phyloP scores from a whole-genome alignment of 192 early-diverging fungal species.

The Neocallimastix lanati region DNA sequence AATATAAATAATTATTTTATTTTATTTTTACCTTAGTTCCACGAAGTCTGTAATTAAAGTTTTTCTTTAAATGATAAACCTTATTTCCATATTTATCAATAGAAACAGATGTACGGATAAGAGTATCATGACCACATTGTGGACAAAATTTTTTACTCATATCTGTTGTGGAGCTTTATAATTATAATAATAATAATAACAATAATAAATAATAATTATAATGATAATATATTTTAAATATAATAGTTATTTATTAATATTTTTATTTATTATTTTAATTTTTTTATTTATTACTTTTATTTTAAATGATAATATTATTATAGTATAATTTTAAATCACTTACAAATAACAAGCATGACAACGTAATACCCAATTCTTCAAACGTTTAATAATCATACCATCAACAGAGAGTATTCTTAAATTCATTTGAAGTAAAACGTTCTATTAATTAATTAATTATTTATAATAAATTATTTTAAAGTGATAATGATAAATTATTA shows the following conservation, averaged over 20 bases:
- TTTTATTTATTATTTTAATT: too few relatives aligned
- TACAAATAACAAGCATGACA: conserved; percentile 87
- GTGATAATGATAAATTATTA: too few relatives aligned
- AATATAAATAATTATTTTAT: too few relatives aligned
- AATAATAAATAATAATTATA: too few relatives aligned
- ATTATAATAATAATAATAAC: too few relatives aligned
- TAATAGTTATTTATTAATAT: too few relatives aligned
- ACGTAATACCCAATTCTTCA: conserved; percentile 78
- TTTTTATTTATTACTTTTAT: too few relatives aligned
- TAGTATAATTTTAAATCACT: too few relatives aligned
- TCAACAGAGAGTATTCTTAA: conserved; percentile 67
- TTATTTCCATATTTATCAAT: conserved; percentile 65
- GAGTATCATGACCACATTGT: conserved; percentile 68
- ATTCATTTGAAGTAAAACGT: conserved; percentile 84
- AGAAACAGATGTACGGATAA: conserved; percentile 63
- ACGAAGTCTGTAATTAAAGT: conserved; percentile 74
- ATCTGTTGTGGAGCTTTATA: conserved; percentile 45
- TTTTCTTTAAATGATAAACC: conserved; percentile 67
- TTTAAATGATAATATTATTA: too few relatives aligned
- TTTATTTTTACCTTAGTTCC: conserved; percentile 49
- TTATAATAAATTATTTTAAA: too few relatives aligned
- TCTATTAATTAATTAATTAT: too few relatives aligned
- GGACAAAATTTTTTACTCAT: conserved; percentile 89
- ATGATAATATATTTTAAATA: too few relatives aligned
- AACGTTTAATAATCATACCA: conserved; percentile 50